Base-by-base conservation (phyloP, 495 filamentous ascomycete species). In the Penicillium cinerascens region DNA sequence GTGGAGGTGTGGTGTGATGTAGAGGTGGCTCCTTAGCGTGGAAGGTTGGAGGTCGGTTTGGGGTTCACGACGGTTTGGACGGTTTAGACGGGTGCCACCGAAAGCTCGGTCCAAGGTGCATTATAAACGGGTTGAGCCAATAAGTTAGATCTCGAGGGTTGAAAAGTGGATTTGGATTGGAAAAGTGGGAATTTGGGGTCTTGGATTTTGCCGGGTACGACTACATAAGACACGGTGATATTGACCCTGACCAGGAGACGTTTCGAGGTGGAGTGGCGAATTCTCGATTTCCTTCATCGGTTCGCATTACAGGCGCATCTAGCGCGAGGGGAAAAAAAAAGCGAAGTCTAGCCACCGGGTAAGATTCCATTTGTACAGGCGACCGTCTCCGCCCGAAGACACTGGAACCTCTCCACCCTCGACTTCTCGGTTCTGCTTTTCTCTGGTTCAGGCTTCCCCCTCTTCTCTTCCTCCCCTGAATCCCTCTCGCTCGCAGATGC, bases 301-400 rank as follows among this genome's bases (percentile, higher is more conserved):
- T 29, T 29, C 26, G 36, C 36, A 38, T 38, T 18, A 38, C 43
- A 54, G 25, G 52, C 52, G 55, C 55, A 40, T 58, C 44, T 58
- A 58, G 55, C 55, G 55, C 55, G n/a, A 22, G 26, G 38, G 44
- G n/a, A 39, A 18, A 20, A 17, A 8, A 20, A 17, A 10, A 18
- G n/a, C n/a, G 9, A 39, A 16, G 37, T 0, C 6, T 18, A 39
- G 37, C 18, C 29, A 33, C 29, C 29, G 29, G 29, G 37, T 15
- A 47, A 41, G 29, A 33, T 33, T 13, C 8, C 29, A 33, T 23
- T 23, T 23, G 22, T 41, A 18, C 26, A 43, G 15, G 29, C 39
- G 17, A 56, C 55, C 44, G 55, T 52, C 49, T 52, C 45, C 45
- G 44, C 54, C 48, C 48, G 54, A 47, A 49, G 33, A 22, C 10